These are phyloP conservation scores for Trichophyton rubrum DNA, from an alignment of 2,329 filamentous ascomycete genomes.

Conservation along the genomic window DNA sequence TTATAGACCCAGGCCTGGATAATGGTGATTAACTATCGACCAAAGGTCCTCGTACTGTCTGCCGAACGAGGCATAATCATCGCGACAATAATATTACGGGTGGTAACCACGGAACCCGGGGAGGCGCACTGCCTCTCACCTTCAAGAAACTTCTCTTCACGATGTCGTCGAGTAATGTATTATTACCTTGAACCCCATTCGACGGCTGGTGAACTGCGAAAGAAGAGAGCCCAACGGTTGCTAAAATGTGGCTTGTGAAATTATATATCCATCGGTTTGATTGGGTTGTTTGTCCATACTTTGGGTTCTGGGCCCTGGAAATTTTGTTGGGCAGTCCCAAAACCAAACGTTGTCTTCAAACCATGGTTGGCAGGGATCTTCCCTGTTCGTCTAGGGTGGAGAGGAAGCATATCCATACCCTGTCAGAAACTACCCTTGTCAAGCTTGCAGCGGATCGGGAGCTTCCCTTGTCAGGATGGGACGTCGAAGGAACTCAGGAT, in stretches of 20 bases:
- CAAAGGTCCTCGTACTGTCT: neutral
- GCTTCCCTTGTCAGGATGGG: neutral
- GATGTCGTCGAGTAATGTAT: neutral
- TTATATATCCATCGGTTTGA: neutral
- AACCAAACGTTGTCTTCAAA: neutral
- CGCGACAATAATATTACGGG: neutral
- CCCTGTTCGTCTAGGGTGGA: neutral
- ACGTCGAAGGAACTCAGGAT: neutral
- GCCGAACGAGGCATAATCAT: neutral
- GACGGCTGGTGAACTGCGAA: neutral
- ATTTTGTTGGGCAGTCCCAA: conserved; percentile 2
- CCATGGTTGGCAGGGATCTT: neutral
- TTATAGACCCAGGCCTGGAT: neutral
- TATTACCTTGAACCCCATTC: neutral
- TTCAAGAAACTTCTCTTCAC: neutral
- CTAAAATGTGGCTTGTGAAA: neutral
- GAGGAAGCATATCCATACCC: conserved; percentile 1
- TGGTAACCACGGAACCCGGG: neutral
- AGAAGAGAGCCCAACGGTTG: neutral
- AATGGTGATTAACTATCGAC: neutral
- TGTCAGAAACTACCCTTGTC: neutral
- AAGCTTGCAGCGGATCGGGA: neutral
- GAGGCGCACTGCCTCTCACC: neutral
- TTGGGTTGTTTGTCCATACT: neutral
- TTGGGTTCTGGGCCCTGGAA: neutral